Percentiles rank a stretch among this genome's conserved stretches.
phyloP scores from a whole-genome alignment of 352 stramenopile species.

The Pythium sukuiense region DNA sequence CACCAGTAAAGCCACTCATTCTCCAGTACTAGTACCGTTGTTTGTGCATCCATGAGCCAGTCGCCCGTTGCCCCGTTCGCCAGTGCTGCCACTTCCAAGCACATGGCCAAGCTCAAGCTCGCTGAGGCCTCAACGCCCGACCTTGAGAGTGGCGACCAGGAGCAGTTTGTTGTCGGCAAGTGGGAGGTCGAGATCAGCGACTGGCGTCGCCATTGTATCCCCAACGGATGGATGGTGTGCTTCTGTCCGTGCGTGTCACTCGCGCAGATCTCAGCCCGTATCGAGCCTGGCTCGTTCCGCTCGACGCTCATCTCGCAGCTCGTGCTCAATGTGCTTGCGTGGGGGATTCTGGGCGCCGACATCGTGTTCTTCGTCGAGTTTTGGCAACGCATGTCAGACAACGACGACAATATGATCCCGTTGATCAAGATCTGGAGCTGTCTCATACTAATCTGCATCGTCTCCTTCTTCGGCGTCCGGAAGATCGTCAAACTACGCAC shows the following conservation, averaged over 20 bases:
- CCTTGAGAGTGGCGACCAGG: not conserved
- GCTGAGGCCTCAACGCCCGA: not conserved
- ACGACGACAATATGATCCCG: not conserved
- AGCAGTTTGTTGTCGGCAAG: not conserved
- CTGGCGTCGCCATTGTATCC: not conserved
- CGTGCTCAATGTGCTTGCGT: slow-evolving; percentile 25
- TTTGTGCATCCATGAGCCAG: no score
- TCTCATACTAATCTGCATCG: not conserved
- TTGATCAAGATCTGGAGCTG: slow-evolving; percentile 9
- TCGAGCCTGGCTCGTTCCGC: slow-evolving; percentile 37
- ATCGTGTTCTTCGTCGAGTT: slow-evolving; percentile 2
- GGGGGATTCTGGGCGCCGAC: slow-evolving; percentile 16
- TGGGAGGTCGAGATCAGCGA: not conserved
- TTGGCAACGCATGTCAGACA: not conserved
- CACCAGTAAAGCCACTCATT: no score
- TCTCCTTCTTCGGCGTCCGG: slow-evolving; percentile 5
- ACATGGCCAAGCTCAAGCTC: not conserved
- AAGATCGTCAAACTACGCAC: slow-evolving; percentile 10
- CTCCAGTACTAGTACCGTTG: no score
- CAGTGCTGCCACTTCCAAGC: not conserved
- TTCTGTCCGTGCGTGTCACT: slow-evolving; percentile 38
- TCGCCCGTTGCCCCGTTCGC: no score
- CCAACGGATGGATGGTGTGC: not conserved
- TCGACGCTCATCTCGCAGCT: slow-evolving; percentile 23
- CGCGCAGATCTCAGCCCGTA: slow-evolving; percentile 44